Evolutionary conservation across 129 eudicot genomes (phyloP).

Genomic region (Saposhnikovia divaricata): DNA sequence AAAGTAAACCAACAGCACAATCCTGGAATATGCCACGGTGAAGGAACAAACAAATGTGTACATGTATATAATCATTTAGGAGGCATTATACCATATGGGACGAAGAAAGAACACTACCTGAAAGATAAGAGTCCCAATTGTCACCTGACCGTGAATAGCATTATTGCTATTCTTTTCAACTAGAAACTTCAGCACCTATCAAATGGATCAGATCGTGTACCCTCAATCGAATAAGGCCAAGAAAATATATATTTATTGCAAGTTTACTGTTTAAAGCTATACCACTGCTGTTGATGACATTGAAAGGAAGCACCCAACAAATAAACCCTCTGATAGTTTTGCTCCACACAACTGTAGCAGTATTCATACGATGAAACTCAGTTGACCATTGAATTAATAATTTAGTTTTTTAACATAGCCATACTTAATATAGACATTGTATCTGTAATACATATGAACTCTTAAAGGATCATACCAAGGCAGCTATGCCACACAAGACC

Average conservation of each 20-base stretch:
- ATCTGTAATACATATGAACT: not conserved
- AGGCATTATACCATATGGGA: conserved; percentile 5
- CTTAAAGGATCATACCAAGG: conserved; percentile 44
- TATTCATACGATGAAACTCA: conserved; percentile 8
- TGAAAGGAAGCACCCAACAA: conserved; percentile 93
- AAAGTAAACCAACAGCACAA: conserved; percentile 96
- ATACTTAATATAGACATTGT: not conserved
- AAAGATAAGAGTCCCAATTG: conserved; percentile 88
- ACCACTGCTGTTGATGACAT: conserved; percentile 99
- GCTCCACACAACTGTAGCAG: conserved; percentile 74
- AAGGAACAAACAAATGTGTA: conserved; percentile 14
- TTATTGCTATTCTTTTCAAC: conserved; percentile 66
- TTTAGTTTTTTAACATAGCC: not conserved
- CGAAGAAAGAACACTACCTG: conserved; percentile 41
- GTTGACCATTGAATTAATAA: conserved; percentile 1
- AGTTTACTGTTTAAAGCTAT: conserved; percentile 7
- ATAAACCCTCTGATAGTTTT: conserved; percentile 83
- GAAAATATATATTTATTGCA: conserved; percentile 5
- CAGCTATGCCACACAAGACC: conserved; percentile 72
- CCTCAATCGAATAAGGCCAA: conserved; percentile 5
- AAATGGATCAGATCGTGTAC: not conserved
- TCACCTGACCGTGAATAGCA: conserved; percentile 94
- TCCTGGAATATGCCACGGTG: conserved; percentile 46
- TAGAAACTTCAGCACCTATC: conserved; percentile 83
- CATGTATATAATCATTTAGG: not conserved